Evolutionary conservation across 2,329 filamentous ascomycete genomes (phyloP).

Genomic region (Zymoseptoria brevis): DNA sequence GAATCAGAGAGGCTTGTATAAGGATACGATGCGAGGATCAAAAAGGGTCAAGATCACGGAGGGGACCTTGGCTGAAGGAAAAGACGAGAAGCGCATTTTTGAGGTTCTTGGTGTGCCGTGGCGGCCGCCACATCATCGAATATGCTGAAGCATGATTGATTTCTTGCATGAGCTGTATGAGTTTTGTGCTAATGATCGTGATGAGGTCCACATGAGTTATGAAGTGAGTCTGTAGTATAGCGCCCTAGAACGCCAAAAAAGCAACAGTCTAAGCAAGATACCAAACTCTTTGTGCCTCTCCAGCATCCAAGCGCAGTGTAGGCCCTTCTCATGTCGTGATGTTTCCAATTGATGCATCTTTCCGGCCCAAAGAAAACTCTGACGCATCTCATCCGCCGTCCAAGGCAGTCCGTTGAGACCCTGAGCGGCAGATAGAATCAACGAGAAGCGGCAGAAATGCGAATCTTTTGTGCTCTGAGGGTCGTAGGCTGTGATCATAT

Average conservation of each 20-base stretch:
- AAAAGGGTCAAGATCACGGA: slow-evolving; percentile 54
- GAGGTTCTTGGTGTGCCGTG: slow-evolving; percentile 75
- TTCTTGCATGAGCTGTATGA: not conserved
- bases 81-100: slow-evolving; percentile 72
- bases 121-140: slow-evolving; percentile 67
- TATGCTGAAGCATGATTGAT: slow-evolving; percentile 51
- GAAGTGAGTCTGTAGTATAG: not conserved
- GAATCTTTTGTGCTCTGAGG: not conserved
- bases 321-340: not conserved
- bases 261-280: not conserved
- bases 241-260: not conserved
- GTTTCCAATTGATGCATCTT: too few species aligned
- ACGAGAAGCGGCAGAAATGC: too few species aligned
- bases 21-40: slow-evolving; percentile 56
- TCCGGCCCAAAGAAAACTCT: too few species aligned
- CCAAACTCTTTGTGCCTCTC: not conserved
- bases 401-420: too few species aligned
- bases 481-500: not conserved
- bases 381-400: too few species aligned
- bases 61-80: slow-evolving; percentile 64
- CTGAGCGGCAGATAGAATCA: too few species aligned
- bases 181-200: not conserved
- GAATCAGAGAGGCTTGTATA: slow-evolving; percentile 75
- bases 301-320: not conserved
- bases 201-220: not conserved